phyloP scores from a whole-genome alignment of 1,139 yeast genomes.

The Hyphopichia khmerensis region DNA sequence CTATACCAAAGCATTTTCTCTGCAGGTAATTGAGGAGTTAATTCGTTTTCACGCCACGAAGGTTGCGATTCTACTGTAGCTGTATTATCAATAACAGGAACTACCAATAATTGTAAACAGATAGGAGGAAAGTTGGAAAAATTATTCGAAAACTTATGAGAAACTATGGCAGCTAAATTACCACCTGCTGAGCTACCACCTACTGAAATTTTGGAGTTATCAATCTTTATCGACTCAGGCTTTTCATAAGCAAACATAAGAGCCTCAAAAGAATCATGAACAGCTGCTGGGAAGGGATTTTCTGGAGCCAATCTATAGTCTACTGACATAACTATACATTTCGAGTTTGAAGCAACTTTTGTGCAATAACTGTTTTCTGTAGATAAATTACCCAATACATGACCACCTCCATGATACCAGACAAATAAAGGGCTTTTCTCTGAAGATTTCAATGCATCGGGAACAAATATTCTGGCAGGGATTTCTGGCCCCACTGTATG shows the following conservation, averaged over 20 bases:
- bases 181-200: slow-evolving; percentile 55
- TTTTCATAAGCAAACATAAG: slow-evolving; percentile 19
- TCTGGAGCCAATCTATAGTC: slow-evolving; percentile 53
- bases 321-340: slow-evolving; percentile 37
- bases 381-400: slow-evolving; percentile 45
- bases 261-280: slow-evolving; percentile 44
- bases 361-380: slow-evolving; percentile 50
- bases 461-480: slow-evolving; percentile 42
- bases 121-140: slow-evolving; percentile 33
- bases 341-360: slow-evolving; percentile 33
- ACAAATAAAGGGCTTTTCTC: slow-evolving; percentile 38
- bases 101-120: slow-evolving; percentile 42
- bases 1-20: slow-evolving; percentile 52
- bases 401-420: slow-evolving; percentile 53
- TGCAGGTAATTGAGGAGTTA: slow-evolving; percentile 48
- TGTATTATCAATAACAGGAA: slow-evolving; percentile 51
- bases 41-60: slow-evolving; percentile 43
- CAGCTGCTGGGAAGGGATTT: slow-evolving; percentile 48
- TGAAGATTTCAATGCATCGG: slow-evolving; percentile 21
- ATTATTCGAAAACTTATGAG: slow-evolving; percentile 33
- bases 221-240: slow-evolving; percentile 21
- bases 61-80: slow-evolving; percentile 36
- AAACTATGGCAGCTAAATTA: slow-evolving; percentile 40
- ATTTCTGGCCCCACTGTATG: slow-evolving; percentile 26
- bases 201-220: slow-evolving; percentile 34